Base-by-base conservation (phyloP, 2,329 filamentous ascomycete species). In the Botryotinia convoluta region DNA sequence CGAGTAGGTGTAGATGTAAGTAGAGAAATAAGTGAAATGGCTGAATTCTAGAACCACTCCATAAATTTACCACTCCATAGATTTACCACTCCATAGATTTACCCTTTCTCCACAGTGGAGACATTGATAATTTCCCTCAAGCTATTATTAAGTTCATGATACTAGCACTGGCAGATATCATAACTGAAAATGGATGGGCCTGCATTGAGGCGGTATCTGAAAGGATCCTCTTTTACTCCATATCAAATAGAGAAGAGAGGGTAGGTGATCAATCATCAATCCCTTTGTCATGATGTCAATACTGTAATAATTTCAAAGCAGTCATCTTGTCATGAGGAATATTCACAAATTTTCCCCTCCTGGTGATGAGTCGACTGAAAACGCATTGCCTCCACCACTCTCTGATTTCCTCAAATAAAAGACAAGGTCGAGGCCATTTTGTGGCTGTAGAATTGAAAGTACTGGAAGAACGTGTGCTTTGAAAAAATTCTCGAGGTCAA, bases 31-130 rank as follows among this genome's bases (percentile, higher is more conserved):
- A 63, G 69, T 71, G 59, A 51, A 29, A 44, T 62, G 32, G 18
- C 69, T 32, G n/a, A 54, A 71, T 39, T 64, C 59, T 71, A 71
- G 59, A 71, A 63, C 32, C 32, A 51, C n/a, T 69, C 54, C 37
- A 35, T 35, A 35, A 32, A 35, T 20, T 51, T n/a, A 63, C 26
- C 26, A 63, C 18, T 69, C 54, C 37, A 37, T 35, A 26, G 20
- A 35, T 20, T 39, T 48, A 20, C 32, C n/a, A 63, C 18, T 69
- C 54, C 37, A 37, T 35, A 26, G 20, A 35, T 20, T 39, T 48
- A 20, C 32, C n/a, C 29, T 26, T 48, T 63, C 68, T 45, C 69
- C 69, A 71, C 69, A 39, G 57, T 71, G 69, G 69, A 63, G 26
- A 48, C 29, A 26, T n/a, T 59, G 29, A 63, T 26, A 51, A 63